Evolutionary conservation across 345 rosid genomes (phyloP).

Genomic region (Rhizophora apiculata): DNA sequence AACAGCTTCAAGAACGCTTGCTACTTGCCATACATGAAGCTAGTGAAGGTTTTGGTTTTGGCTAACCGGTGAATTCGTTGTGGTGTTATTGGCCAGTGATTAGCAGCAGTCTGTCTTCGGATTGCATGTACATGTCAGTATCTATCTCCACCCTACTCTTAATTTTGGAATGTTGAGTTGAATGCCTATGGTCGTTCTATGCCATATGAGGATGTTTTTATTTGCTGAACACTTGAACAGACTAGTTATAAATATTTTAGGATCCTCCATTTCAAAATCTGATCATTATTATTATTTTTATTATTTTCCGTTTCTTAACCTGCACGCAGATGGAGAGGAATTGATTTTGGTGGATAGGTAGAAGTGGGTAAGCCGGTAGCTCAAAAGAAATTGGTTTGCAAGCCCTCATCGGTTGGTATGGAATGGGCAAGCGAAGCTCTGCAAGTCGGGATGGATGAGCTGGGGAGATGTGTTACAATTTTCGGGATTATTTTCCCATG

Average conservation of each 20-base stretch:
- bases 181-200: neutral
- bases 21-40: conserved; percentile 96
- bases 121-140: conserved; percentile 38
- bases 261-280: neutral
- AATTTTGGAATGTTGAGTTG: neutral
- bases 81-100: conserved; percentile 3
- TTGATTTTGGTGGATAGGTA: conserved; percentile 22
- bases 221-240: no score
- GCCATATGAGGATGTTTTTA: no score
- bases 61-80: conserved; percentile 29
- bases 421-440: neutral
- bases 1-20: conserved; percentile 77
- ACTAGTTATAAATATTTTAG: neutral
- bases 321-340: conserved; percentile 14
- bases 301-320: neutral
- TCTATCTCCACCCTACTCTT: neutral
- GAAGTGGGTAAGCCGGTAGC: conserved; percentile 1
- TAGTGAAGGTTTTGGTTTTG: conserved; percentile 96
- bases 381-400: neutral
- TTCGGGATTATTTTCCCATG: no score
- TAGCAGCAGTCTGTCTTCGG: conserved; percentile 11
- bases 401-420: neutral
- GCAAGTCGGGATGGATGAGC: no score
- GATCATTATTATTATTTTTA: no score
- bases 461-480: no score